These are phyloP conservation scores for Tolypocladium tropicale DNA, from an alignment of 2,329 filamentous ascomycete genomes.

Conservation along the genomic window DNA sequence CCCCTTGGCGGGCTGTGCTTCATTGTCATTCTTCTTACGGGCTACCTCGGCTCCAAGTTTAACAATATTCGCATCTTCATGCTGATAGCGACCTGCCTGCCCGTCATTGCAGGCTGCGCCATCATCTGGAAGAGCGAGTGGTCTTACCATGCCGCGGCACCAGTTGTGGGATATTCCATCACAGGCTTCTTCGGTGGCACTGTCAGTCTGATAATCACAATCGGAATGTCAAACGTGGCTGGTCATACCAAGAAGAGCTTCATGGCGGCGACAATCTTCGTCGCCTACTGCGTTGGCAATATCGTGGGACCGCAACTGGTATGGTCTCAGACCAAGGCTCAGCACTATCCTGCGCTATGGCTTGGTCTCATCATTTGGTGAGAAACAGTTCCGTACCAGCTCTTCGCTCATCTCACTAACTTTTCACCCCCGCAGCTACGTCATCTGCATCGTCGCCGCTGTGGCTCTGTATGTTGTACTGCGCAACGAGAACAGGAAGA, in stretches of 20 bases:
- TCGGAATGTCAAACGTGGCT: constrained; percentile 57
- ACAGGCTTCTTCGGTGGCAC: constrained; percentile 65
- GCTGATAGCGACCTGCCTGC: constrained; percentile 56
- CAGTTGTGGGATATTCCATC: constrained; percentile 61
- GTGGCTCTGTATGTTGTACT: constrained; percentile 48
- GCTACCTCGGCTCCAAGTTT: constrained; percentile 50
- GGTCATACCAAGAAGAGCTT: constrained; percentile 71
- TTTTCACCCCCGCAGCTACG: constrained; percentile 37
- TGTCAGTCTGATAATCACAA: constrained; percentile 45
- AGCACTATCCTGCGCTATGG: constrained; percentile 66
- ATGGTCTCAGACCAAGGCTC: constrained; percentile 49
- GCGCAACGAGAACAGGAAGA: constrained; percentile 44
- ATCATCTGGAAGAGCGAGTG: constrained; percentile 64
- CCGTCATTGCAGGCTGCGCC: constrained; percentile 63
- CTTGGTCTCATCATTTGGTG: constrained; percentile 53
- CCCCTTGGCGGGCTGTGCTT: constrained; percentile 61
- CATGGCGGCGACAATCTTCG: constrained; percentile 64
- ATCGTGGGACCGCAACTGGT: constrained; percentile 68
- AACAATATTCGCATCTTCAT: constrained; percentile 55
- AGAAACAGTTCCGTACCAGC: neutral
- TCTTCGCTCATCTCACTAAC: neutral
- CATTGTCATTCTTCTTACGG: constrained; percentile 54
- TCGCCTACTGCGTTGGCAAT: constrained; percentile 66
- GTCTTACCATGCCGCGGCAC: constrained; percentile 53
- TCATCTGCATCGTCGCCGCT: constrained; percentile 53